Evolutionary conservation across 768 basidiomycete species (phyloP).

Genomic region (Lactarius sanguifluus): DNA sequence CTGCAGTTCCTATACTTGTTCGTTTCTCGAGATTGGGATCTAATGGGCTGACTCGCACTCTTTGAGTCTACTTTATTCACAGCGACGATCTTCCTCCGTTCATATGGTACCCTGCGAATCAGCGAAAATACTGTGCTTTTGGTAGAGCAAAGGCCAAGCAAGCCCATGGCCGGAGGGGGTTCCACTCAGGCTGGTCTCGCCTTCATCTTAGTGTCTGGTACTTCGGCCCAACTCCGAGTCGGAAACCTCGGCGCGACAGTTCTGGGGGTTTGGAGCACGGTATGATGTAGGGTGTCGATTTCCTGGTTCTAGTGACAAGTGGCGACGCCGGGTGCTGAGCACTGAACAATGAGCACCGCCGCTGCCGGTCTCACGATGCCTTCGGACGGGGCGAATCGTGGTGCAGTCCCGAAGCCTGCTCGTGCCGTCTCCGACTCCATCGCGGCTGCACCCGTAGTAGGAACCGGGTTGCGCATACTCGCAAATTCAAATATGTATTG

Average conservation of each 20-base stretch:
- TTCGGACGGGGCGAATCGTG: conserved; percentile 2
- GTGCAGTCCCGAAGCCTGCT: background rate
- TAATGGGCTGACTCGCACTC: conserved; percentile 2
- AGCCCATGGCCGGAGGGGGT: background rate
- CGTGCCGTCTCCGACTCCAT: background rate
- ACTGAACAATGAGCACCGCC: background rate
- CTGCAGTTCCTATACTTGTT: background rate
- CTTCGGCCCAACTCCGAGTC: background rate
- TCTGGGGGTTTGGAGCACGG: background rate
- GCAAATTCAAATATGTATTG: background rate
- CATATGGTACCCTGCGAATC: conserved; percentile 1
- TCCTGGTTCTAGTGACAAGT: background rate
- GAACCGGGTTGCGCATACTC: background rate
- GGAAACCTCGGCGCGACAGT: background rate
- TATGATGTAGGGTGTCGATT: background rate
- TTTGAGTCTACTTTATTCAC: background rate
- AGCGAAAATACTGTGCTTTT: background rate
- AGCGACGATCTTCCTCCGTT: background rate
- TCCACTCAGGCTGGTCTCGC: background rate
- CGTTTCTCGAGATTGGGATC: background rate
- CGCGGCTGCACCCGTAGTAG: background rate
- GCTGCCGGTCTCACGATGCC: background rate
- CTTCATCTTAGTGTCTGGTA: background rate
- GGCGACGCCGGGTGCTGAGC: background rate
- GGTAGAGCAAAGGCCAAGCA: background rate